Evolutionary conservation across 2,329 filamentous ascomycete genomes (phyloP).

Genomic region (Penicillium sp.): DNA sequence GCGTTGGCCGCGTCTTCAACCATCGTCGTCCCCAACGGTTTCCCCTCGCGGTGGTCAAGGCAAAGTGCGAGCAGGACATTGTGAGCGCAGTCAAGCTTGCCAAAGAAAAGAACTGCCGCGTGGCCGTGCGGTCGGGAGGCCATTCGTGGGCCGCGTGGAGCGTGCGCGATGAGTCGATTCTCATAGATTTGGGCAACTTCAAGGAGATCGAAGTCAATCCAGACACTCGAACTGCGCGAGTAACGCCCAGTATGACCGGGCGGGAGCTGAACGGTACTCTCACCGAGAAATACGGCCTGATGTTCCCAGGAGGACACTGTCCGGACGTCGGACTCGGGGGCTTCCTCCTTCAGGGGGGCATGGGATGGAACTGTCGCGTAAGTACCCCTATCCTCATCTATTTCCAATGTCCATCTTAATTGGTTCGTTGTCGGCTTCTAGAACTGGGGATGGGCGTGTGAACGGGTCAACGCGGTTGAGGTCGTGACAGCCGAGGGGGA

Average conservation of each 20-base stretch:
- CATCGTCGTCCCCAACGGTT: slow-evolving; percentile 39
- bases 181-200: slow-evolving; percentile 44
- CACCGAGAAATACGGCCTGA: slow-evolving; percentile 33
- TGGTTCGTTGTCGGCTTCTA: no score
- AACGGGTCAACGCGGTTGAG: slow-evolving; percentile 43
- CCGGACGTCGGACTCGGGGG: slow-evolving; percentile 58
- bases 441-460: slow-evolving; percentile 58
- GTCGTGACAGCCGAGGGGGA: no score
- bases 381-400: no score
- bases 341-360: slow-evolving; percentile 56
- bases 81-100: slow-evolving; percentile 42
- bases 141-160: slow-evolving; percentile 53
- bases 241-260: slow-evolving; percentile 51
- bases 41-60: slow-evolving; percentile 45
- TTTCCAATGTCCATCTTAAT: no score
- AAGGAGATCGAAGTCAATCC: slow-evolving; percentile 43
- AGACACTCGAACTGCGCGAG: slow-evolving; percentile 39
- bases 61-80: slow-evolving; percentile 37
- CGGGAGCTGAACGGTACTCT: slow-evolving; percentile 22
- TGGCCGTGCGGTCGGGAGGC: slow-evolving; percentile 51
- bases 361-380: slow-evolving; percentile 59
- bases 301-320: slow-evolving; percentile 57
- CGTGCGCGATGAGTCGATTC: slow-evolving; percentile 48
- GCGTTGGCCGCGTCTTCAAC: slow-evolving; percentile 49
- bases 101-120: slow-evolving; percentile 30